A percentile compares a stretch with the other conserved stretches of the same genome.
phyloP scores from a whole-genome alignment of 148 eudicot species.

The Agrostemma githago region DNA sequence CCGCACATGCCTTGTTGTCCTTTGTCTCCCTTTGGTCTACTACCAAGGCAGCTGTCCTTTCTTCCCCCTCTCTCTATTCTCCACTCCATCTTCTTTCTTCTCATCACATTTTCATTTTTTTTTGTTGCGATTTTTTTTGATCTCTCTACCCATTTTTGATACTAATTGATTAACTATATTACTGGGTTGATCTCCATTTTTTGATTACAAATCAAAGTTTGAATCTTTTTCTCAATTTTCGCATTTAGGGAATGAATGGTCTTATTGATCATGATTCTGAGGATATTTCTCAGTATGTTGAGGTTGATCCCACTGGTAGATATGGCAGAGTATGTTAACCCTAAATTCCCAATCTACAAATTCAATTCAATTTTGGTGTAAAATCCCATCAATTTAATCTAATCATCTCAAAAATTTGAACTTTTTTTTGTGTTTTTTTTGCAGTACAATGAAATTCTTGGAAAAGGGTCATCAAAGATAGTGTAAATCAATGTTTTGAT shows the following conservation, averaged over 20 bases:
- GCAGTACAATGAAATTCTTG: slow-evolving; percentile 78
- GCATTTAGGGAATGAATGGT: slow-evolving; percentile 39
- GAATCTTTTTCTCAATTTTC: not conserved
- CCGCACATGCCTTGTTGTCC: slow-evolving; percentile 15
- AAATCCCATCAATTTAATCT: not conserved
- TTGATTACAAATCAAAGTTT: not conserved
- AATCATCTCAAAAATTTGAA: not conserved
- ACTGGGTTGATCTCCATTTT: not conserved
- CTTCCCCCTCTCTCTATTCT: not conserved
- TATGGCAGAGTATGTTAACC: slow-evolving; percentile 62
- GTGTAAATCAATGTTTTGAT: slow-evolving; percentile 42
- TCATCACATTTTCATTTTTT: not conserved
- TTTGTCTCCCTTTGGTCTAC: slow-evolving; percentile 2
- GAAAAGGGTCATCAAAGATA: slow-evolving; percentile 81
- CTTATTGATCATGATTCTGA: slow-evolving; percentile 39
- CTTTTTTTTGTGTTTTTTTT: not conserved
- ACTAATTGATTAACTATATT: not conserved
- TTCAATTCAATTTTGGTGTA: not conserved
- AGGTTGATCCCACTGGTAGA: slow-evolving; percentile 89
- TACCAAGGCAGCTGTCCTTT: not conserved
- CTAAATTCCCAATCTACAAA: not conserved
- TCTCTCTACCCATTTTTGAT: not conserved
- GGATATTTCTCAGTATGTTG: slow-evolving; percentile 55
- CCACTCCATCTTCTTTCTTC: not conserved
- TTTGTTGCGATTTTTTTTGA: not conserved